Evolutionary conservation across 2,329 filamentous ascomycete genomes (phyloP), one percentile per base, ranked within the genome.

Genomic region (Lachnellula hyalina): DNA sequence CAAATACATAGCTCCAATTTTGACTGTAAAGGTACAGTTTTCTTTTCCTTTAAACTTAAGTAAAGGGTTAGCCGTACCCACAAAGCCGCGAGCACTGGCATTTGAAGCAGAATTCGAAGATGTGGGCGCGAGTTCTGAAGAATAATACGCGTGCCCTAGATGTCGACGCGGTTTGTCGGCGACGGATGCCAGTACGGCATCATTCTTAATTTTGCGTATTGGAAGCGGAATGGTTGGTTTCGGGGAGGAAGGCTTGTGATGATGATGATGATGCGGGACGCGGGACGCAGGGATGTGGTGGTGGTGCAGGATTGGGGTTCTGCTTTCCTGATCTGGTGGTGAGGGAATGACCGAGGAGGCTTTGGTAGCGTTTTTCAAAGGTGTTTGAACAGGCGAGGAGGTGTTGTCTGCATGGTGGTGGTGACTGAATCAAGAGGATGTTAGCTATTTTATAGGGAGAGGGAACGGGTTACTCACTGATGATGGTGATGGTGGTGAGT

Each of bases 1-100:
- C 7, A 99, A 76, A 65, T 94, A 90, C 47, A 88, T 82, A 28
- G 88, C 84, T 2, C 92, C 87, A 6, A 99, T 85, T 64, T 94
- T 90, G 57, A 99, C 81, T 0, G 90, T 96, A 59, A 95, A 84
- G 0, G 89, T 95, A 68, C 90, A 96, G 65, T 97, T 97, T 45
- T 82, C 84, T 60, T 87, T 74, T 52, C 85, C 84, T 61, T 79
- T 75, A 41, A 93, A 89, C 57, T 83, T 82, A 0, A 93, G 93
- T 1, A 96, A 76, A 17, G 65, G 61, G 17, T 56, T 36, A 9
- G 65, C 63, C 0, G 64, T 67, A 40, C 63, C 63, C 5, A 62
- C 65, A 54, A 65, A 68, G 5, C 64, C 64, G 42, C 59, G 54
- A 40, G 38, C 1, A 41, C 12, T 6, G 38, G 38, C 17, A 9